These are phyloP conservation scores for Torulaspora franciscae DNA, from an alignment of 805 yeast genomes.

Conservation along the genomic window DNA sequence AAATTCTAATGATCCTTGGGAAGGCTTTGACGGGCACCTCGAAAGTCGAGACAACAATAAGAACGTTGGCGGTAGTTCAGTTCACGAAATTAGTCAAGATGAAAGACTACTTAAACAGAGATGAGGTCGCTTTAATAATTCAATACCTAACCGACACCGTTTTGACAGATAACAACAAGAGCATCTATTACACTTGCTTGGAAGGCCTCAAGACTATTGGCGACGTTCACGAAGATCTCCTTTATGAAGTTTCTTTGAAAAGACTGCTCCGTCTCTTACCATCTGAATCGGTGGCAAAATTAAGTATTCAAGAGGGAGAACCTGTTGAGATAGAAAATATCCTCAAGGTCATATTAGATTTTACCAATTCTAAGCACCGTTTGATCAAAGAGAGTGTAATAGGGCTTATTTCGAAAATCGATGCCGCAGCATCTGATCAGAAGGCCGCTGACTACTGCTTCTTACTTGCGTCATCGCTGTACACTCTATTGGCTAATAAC, in stretches of 20 bases:
- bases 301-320: constrained; percentile 25
- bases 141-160: constrained; percentile 63
- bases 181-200: constrained; percentile 50
- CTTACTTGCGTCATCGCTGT: constrained; percentile 25
- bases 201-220: constrained; percentile 48
- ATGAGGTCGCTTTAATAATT: constrained; percentile 58
- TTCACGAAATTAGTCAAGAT: constrained; percentile 53
- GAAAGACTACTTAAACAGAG: constrained; percentile 43
- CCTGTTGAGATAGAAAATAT: constrained; percentile 33
- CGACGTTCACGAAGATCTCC: constrained; percentile 33
- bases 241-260: constrained; percentile 51
- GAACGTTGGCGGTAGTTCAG: constrained; percentile 61
- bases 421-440: constrained; percentile 10
- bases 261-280: constrained; percentile 49
- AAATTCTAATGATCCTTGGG: constrained; percentile 61
- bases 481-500: constrained; percentile 28
- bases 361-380: constrained; percentile 31
- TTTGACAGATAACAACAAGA: constrained; percentile 46
- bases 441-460: constrained; percentile 26
- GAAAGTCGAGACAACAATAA: constrained; percentile 60
- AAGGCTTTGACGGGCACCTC: constrained; percentile 65
- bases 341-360: constrained; percentile 35
- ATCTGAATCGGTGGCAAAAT: constrained; percentile 35
- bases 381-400: constrained; percentile 30
- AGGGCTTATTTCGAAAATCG: constrained; percentile 20